phyloP scores from a whole-genome alignment of 441 rosid genomes.

The Raphanus hybrid region DNA sequence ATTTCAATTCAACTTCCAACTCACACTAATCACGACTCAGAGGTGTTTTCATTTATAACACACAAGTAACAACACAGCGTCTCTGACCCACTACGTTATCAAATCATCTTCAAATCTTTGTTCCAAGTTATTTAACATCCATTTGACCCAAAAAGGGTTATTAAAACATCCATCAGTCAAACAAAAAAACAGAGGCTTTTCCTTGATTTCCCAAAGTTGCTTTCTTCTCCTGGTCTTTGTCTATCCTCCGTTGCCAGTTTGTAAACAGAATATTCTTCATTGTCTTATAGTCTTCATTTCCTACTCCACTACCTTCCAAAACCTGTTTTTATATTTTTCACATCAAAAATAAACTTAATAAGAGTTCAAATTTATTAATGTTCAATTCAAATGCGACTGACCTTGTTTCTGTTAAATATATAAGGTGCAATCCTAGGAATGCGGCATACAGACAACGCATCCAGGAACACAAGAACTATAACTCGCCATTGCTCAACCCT shows the following conservation, averaged over 20 bases:
- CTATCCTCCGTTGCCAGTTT: too few relatives aligned
- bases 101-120: background rate
- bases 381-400: slow-evolving; percentile 54
- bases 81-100: too few relatives aligned
- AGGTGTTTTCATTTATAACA: background rate
- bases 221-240: background rate
- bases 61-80: background rate
- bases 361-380: background rate
- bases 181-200: background rate
- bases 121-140: background rate
- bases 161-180: slow-evolving; percentile 10
- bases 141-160: too few relatives aligned
- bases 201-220: background rate
- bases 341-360: slow-evolving; percentile 22
- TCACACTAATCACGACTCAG: background rate
- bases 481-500: too few relatives aligned
- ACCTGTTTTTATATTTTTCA: slow-evolving; percentile 48
- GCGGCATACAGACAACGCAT: slow-evolving; percentile 74
- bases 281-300: slow-evolving; percentile 73
- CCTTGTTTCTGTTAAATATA: slow-evolving; percentile 59
- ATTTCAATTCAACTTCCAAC: slow-evolving; percentile 36
- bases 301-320: slow-evolving; percentile 56
- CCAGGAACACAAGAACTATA: slow-evolving; percentile 69
- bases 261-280: slow-evolving; percentile 79
- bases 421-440: slow-evolving; percentile 64